Percentiles rank a stretch among this genome's conserved stretches.
Conservation (phyloP, 768 basidiomycete species). For the Russula griseocarnosa region DNA sequence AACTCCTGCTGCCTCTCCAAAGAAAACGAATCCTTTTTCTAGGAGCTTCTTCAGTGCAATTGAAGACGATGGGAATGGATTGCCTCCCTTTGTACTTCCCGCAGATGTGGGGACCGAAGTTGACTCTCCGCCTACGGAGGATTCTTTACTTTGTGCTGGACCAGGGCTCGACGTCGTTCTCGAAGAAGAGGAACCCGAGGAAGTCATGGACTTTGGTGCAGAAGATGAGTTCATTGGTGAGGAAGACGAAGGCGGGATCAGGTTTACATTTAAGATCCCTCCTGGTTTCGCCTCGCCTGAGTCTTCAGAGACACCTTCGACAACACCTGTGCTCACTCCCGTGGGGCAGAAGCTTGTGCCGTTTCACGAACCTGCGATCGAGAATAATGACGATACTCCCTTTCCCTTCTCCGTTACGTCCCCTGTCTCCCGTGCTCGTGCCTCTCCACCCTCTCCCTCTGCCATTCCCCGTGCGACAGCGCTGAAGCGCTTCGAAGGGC, state of each 20-base stretch:
- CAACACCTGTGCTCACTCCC: slow-evolving; percentile 22
- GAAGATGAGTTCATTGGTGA: slow-evolving; percentile 57
- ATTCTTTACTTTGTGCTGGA: slow-evolving; percentile 35
- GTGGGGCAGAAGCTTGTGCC: slow-evolving; percentile 20
- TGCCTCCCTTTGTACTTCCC: slow-evolving; percentile 50
- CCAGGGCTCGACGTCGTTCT: slow-evolving; percentile 40
- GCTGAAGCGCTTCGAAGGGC: slow-evolving; percentile 36
- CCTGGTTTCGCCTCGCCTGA: slow-evolving; percentile 30
- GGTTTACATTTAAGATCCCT: slow-evolving; percentile 70
- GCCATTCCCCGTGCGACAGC: slow-evolving; percentile 48
- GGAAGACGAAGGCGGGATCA: slow-evolving; percentile 59
- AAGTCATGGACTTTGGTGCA: slow-evolving; percentile 28
- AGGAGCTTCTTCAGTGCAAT: slow-evolving; percentile 44
- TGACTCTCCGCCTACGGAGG: slow-evolving; percentile 32
- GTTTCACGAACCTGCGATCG: slow-evolving; percentile 26
- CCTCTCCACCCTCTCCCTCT: slow-evolving; percentile 40
- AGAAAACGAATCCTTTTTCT: slow-evolving; percentile 53
- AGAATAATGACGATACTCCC: slow-evolving; percentile 27
- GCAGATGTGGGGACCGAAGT: slow-evolving; percentile 41
- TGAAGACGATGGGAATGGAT: slow-evolving; percentile 47
- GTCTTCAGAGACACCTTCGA: slow-evolving; percentile 28
- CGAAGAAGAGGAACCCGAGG: slow-evolving; percentile 46
- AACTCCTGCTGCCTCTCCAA: slow-evolving; percentile 38
- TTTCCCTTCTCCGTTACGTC: slow-evolving; percentile 29
- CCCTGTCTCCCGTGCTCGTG: background rate